Conservation (phyloP, 23 red algal genomes). For the Pyropia yezoensis region DNA sequence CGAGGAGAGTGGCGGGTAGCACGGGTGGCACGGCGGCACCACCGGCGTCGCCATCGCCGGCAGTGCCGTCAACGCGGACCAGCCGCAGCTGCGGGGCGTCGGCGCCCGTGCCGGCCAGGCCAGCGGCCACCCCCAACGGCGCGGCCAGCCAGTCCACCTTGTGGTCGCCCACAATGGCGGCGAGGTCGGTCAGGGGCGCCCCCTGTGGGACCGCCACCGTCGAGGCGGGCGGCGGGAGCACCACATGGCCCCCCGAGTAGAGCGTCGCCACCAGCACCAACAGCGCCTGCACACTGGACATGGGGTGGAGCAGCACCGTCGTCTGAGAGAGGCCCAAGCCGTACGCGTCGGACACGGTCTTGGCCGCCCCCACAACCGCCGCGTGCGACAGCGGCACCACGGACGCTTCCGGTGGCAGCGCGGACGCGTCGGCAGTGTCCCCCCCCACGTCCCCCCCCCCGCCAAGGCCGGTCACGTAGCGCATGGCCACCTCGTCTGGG, state of each 20-base stretch:
- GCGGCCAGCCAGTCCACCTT: no score
- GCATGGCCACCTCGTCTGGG: slow-evolving; percentile 53
- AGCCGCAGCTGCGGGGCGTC: no score
- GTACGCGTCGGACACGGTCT: slow-evolving; percentile 47
- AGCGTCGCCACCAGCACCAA: slow-evolving; percentile 52
- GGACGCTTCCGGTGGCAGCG: neutral
- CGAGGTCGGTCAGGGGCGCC: no score
- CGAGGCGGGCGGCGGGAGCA: slow-evolving; percentile 14
- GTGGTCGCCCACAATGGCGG: no score
- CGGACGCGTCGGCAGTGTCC: neutral
- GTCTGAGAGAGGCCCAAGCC: slow-evolving; percentile 26
- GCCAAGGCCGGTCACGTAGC: slow-evolving; percentile 3
- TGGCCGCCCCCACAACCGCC: slow-evolving; percentile 45
- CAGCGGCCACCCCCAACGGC: no score
- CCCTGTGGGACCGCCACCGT: no score
- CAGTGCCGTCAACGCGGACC: no score
- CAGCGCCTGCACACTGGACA: slow-evolving; percentile 56
- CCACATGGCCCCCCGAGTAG: slow-evolving; percentile 68
- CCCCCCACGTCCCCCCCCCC: neutral
- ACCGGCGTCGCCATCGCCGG: no score
- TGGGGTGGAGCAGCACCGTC: slow-evolving; percentile 46
- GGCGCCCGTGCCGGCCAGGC: no score
- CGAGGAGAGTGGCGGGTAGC: no score
- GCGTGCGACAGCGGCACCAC: slow-evolving; percentile 48
- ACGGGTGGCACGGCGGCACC: no score